Base-by-base conservation (phyloP, 805 yeast species). In the Candida cerambycidarum region DNA sequence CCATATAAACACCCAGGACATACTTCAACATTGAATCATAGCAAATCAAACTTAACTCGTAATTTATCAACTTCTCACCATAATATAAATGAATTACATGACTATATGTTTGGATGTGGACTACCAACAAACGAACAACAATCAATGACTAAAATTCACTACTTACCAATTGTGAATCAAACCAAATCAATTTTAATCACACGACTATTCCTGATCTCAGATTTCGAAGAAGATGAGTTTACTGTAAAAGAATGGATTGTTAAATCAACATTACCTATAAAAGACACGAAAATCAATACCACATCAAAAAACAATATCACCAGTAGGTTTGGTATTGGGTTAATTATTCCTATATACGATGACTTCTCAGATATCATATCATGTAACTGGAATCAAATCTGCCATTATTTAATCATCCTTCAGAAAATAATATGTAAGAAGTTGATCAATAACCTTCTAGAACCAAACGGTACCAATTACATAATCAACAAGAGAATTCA, bases 31-130 rank as follows among this genome's bases (percentile, higher is more conserved):
- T n/a, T n/a, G n/a, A 21, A 21, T 8, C 23, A 5, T 21, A 21
- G 8, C 5, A 45, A 38, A 14, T 41, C 40, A 13, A 41, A 35
- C 29, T 24, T 41, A 24, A 10, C 44, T 2, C 18, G 40, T 19
- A 48, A 47, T 10, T 50, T 65, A 31, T 57, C 63, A 28, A 55
- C 69, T 12, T 58, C 61, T 38, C 62, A 66, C 41, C 80, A 77
- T 47, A 64, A 71, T 13, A 48, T 63, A 16, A 61, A 59, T 42
- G 82, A 78, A 45, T 51, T 78, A 15, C 68, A 75, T 19, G 74
- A 73, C 43, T 75, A 69, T 49, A 75, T 78, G 76, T 78, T 78
- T 57, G 83, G 83, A 10, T 72, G 76, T 39, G 82, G 83, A 0
- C 59, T 78, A 24, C 77, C 79, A 7, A 60, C 75, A 6, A 74